Evolutionary conservation across 2,329 filamentous ascomycete species (phyloP), one percentile per base, ranked within the genome.

Genomic region (Trichophyton simii): DNA sequence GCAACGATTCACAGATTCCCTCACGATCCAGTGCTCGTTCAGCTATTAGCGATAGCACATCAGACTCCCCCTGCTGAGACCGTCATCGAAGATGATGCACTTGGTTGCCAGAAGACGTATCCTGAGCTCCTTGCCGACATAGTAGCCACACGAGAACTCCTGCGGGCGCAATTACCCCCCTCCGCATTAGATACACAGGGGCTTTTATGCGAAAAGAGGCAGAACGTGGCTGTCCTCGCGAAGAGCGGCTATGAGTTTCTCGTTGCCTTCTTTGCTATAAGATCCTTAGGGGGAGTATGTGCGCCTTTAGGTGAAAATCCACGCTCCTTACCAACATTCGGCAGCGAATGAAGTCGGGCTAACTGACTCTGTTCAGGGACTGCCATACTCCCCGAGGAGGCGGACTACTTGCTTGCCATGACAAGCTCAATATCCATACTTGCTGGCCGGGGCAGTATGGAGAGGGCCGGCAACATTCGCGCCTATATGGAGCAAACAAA

Each of bases 171-270:
- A 60, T 20, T 72, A 67, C 4, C 66, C 66, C 46, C 63, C 66
- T 41, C 68, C 70, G 18, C 65, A 76, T 31, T 64, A 70, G 3
- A 67, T 65, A 9, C 67, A 71, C 61, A 68, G 73, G 54, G 75
- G 75, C 59, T 72, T 77, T 13, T 79, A 75, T 38, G 58, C 44
- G 62, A 64, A 42, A 61, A 66, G 38, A 60, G 62, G 31, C 60
- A 62, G 7, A 64, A 62, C 62, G 73, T 79, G 38, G 75, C 73
- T 36, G 69, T 79, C 2, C 68, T 80, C 25, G 76, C 73, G 15
- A 70, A 73, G 3, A 75, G 76, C 6, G 75, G 77, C 3, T 79
- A 79, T 64, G 77, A 79, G 61, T 80, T 76, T 64, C 72, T 75
- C 3, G 75, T 79, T 5, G 77, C 75, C 3, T 76, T 78, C 65